These are phyloP conservation scores for Pestalotiopsis sp. DNA, from an alignment of 2,329 filamentous ascomycete genomes.

Conservation along the genomic window DNA sequence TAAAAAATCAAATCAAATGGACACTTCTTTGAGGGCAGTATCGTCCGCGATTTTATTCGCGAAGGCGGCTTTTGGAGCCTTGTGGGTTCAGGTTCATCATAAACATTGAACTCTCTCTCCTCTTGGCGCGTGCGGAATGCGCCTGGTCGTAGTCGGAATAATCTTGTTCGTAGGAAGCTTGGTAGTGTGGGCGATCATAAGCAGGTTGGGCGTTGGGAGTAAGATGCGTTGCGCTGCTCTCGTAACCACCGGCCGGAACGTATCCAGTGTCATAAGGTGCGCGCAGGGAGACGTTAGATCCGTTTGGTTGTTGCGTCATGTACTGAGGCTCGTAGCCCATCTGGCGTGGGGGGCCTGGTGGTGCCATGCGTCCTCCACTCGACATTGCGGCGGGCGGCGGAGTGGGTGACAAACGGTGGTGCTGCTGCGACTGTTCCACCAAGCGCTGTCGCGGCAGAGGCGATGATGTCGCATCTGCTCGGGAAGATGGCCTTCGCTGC, in stretches of 20 bases:
- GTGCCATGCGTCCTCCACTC: slow-evolving; percentile 33
- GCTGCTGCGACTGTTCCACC: slow-evolving; percentile 37
- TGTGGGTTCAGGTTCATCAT: slow-evolving; percentile 50
- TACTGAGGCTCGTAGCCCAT: slow-evolving; percentile 46
- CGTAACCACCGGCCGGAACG: slow-evolving; percentile 34
- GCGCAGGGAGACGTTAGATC: slow-evolving; percentile 31
- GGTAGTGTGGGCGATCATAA: slow-evolving; percentile 39
- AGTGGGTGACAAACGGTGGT: slow-evolving; percentile 46
- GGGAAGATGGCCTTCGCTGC: slow-evolving; percentile 50
- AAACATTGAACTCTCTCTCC: slow-evolving; percentile 63
- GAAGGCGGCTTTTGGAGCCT: slow-evolving; percentile 51
- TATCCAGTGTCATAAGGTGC: slow-evolving; percentile 48
- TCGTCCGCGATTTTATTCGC: slow-evolving; percentile 46
- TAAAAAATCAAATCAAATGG: background rate
- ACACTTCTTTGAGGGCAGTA: background rate
- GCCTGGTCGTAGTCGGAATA: slow-evolving; percentile 37
- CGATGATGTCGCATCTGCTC: slow-evolving; percentile 47
- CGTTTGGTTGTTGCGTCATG: slow-evolving; percentile 33
- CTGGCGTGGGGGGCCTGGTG: slow-evolving; percentile 43
- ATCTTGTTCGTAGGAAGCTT: slow-evolving; percentile 28
- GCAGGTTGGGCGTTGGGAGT: slow-evolving; percentile 21
- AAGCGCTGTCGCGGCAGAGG: slow-evolving; percentile 50
- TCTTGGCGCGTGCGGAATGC: slow-evolving; percentile 41
- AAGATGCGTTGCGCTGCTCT: slow-evolving; percentile 24
- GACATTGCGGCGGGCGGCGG: slow-evolving; percentile 40